Evolutionary conservation across 352 stramenopile species (phyloP).

Genomic region (Aphanomyces stellatus): DNA sequence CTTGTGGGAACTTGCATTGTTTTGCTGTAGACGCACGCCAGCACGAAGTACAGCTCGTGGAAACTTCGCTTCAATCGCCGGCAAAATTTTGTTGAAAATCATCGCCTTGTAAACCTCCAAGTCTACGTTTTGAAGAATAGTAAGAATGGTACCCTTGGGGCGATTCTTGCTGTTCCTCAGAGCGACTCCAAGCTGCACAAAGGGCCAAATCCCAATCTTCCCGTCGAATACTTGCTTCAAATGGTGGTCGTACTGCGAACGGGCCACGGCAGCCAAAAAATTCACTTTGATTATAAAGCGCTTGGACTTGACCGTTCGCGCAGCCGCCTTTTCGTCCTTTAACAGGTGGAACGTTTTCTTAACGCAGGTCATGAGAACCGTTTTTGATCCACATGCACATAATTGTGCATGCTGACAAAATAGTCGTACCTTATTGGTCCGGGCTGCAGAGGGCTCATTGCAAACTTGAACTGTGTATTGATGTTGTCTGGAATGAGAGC

Average conservation of each 20-base stretch:
- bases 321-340: not conserved
- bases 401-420: not conserved
- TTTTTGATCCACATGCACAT: not conserved
- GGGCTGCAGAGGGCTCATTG: not conserved
- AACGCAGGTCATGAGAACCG: not conserved
- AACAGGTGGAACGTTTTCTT: not conserved
- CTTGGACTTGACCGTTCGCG: not conserved
- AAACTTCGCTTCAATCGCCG: not conserved
- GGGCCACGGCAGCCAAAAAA: not conserved
- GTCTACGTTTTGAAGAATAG: not conserved
- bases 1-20: not conserved
- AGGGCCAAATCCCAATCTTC: not conserved
- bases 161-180: not conserved
- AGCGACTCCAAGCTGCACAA: not conserved
- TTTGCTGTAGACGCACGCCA: not conserved
- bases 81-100: not conserved
- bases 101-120: not conserved
- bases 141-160: not conserved
- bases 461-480: not conserved
- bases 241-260: not conserved
- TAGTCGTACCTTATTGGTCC: not conserved
- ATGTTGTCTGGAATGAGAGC: not conserved
- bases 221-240: not conserved
- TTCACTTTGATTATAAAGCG: not conserved
- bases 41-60: not conserved